Evolutionary conservation across 805 yeast genomes (phyloP).

Genomic region (Tetrapisispora fleetii): DNA sequence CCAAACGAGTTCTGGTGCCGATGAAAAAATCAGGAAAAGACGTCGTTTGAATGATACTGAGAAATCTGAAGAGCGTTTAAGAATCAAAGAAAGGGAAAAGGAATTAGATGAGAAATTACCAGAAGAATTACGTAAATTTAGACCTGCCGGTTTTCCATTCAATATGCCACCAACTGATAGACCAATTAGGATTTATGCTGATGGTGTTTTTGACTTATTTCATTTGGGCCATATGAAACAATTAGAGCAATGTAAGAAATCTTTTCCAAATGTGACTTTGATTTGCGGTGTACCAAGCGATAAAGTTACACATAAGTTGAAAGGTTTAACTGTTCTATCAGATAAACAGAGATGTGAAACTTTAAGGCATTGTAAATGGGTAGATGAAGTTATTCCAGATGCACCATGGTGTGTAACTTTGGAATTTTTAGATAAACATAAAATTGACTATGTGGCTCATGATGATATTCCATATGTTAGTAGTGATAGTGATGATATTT

Average conservation of each 20-base stretch:
- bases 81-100: slow-evolving; percentile 39
- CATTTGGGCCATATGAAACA: slow-evolving; percentile 98
- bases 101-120: slow-evolving; percentile 57
- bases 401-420: slow-evolving; percentile 95
- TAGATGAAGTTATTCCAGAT: slow-evolving; percentile 86
- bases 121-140: slow-evolving; percentile 58
- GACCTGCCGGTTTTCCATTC: slow-evolving; percentile 71
- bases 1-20: slow-evolving; percentile 2
- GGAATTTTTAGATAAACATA: slow-evolving; percentile 66
- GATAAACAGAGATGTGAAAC: slow-evolving; percentile 87
- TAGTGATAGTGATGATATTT: slow-evolving; percentile 83
- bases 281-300: slow-evolving; percentile 92
- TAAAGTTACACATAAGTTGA: slow-evolving; percentile 78
- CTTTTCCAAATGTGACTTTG: slow-evolving; percentile 72
- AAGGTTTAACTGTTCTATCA: slow-evolving; percentile 85
- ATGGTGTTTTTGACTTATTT: slow-evolving; percentile 94
- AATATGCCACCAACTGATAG: slow-evolving; percentile 78
- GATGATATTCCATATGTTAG: slow-evolving; percentile 94
- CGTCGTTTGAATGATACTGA: slow-evolving; percentile 15
- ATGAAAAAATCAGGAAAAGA: slow-evolving; percentile 6
- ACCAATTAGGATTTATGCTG: slow-evolving; percentile 91
- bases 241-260: slow-evolving; percentile 90
- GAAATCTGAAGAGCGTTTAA: slow-evolving; percentile 3
- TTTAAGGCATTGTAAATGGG: slow-evolving; percentile 92
- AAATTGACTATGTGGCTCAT: slow-evolving; percentile 94